Evolutionary conservation across 345 rosid genomes (phyloP).

Genomic region (Erysimum cheiranthoides): DNA sequence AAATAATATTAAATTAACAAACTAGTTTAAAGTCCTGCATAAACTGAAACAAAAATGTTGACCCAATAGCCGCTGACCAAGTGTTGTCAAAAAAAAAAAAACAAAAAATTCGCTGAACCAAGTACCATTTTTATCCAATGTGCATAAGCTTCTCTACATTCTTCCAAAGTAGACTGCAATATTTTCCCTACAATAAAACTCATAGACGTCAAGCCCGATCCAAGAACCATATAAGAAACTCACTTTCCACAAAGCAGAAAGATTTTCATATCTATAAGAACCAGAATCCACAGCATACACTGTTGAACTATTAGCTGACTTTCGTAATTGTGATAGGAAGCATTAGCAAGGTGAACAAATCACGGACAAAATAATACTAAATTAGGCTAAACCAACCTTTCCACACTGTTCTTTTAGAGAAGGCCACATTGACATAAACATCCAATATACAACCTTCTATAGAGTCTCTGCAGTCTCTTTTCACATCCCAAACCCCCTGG

Average conservation of each 20-base stretch:
- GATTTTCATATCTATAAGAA: neutral
- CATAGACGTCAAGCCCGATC: constrained; percentile 22
- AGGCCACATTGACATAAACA: constrained; percentile 78
- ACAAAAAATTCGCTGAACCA: neutral
- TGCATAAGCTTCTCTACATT: constrained; percentile 84
- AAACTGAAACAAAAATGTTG: constrained; percentile 23
- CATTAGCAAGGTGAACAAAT: neutral
- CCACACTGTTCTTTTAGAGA: constrained; percentile 86
- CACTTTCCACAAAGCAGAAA: constrained; percentile 1
- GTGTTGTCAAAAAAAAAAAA: too few relatives aligned
- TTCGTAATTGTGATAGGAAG: constrained; percentile 5
- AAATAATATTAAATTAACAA: neutral
- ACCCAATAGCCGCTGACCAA: neutral
- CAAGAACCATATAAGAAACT: constrained; percentile 24
- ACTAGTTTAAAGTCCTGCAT: constrained; percentile 17
- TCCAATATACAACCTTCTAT: constrained; percentile 70
- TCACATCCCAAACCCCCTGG: constrained; percentile 87
- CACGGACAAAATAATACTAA: constrained; percentile 10
- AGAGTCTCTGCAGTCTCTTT: constrained; percentile 56
- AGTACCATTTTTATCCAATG: constrained; percentile 78
- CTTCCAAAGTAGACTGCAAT: constrained; percentile 87
- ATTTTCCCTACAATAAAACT: constrained; percentile 67
- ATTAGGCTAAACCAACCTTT: constrained; percentile 62
- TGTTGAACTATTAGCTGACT: neutral
- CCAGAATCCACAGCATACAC: constrained; percentile 8